These are phyloP conservation scores for Fusarium proliferatum DNA, from an alignment of 2,329 filamentous ascomycete genomes.

Conservation along the genomic window DNA sequence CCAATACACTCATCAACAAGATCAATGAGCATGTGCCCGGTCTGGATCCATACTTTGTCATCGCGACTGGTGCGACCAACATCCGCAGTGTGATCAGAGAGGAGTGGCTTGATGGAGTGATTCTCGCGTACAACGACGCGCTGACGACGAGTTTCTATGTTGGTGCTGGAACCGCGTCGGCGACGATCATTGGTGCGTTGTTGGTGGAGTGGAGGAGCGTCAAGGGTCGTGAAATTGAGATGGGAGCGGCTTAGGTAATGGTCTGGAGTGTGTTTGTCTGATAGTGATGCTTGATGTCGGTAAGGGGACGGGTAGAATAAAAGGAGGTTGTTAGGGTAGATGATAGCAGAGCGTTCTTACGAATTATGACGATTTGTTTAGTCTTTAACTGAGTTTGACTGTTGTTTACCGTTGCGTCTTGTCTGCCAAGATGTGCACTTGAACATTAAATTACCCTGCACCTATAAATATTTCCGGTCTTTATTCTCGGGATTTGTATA, in stretches of 20 bases:
- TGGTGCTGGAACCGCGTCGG: constrained; percentile 56
- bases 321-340: background rate
- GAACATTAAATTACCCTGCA: background rate
- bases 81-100: constrained; percentile 46
- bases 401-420: background rate
- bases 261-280: background rate
- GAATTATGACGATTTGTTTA: background rate
- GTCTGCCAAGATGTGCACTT: background rate
- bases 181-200: constrained; percentile 56
- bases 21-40: constrained; percentile 51
- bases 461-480: background rate
- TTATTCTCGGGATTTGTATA: background rate
- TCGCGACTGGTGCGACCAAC: constrained; percentile 53
- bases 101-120: constrained; percentile 49
- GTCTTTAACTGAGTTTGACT: background rate
- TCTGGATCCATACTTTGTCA: constrained; percentile 48
- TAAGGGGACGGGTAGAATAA: background rate
- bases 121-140: constrained; percentile 58
- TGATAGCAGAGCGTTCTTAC: background rate
- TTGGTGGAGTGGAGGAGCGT: constrained; percentile 67
- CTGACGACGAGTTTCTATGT: constrained; percentile 57
- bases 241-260: constrained; percentile 39
- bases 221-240: constrained; percentile 62
- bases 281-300: background rate
- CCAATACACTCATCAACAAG: constrained; percentile 56